Base-by-base conservation (phyloP, 495 filamentous ascomycete genomes). In the Parmelia sp. region DNA sequence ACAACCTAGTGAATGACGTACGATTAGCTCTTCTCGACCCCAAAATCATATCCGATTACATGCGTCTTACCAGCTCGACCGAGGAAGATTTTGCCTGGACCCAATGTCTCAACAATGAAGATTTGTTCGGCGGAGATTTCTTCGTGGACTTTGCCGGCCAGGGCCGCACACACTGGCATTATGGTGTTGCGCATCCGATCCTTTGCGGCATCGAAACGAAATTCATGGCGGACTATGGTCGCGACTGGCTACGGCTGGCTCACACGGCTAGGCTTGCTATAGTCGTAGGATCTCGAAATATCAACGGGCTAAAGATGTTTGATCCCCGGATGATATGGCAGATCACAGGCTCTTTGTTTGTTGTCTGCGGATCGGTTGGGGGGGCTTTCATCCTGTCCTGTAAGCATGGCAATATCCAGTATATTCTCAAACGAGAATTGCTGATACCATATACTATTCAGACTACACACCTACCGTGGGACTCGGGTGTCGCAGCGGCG, bases 401-500 rank as follows among this genome's bases (percentile, higher is more conserved):
- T 40, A 40, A 7, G 39, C 39, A 14, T 14, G 12, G 17, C 39
- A 14, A 14, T 14, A 40, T 40, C 39, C 12, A 2, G 10, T 14
- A 37, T 6, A 37, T n/a, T n/a, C n/a, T n/a, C n/a, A 37, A 37
- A 5, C 36, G 6, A 37, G 17, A 8, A 8, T 15, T 14, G 39
- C 39, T 62, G 21, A 62, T 25, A 21, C 9, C n/a, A n/a, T n/a
- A 33, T 25, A 2, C n/a, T 37, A 15, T n/a, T 40, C 8, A 70
- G 68, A 62, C 27, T 70, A 63, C 51, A 70, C 68, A 40, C 68
- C 68, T 15, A 67, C 65, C 9, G 68, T 65, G 25, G 81, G 81
- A 4, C 64, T 83, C 9, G 77, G 76, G 4, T 83, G 81, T 62
- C 72, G 81, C 29, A 79, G 75, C 44, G 78, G 79, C 3, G 77